Evolutionary conservation across 1,139 yeast genomes (phyloP).

Genomic region (Debaryomycetaceae sp.): DNA sequence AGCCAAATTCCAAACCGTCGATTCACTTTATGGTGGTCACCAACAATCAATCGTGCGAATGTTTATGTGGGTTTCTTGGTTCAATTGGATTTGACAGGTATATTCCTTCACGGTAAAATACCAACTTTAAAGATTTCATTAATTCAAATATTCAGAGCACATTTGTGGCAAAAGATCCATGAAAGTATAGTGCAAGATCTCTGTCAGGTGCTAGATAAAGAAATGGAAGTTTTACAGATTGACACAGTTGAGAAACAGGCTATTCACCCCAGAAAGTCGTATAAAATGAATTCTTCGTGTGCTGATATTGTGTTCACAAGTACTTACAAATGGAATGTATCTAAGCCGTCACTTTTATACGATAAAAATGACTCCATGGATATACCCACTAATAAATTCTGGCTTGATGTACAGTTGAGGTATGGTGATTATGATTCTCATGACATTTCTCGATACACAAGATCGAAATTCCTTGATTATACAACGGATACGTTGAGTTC

Average conservation of each 20-base stretch:
- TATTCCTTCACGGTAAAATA: slow-evolving; percentile 94
- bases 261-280: slow-evolving; percentile 95
- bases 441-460: slow-evolving; percentile 88
- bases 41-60: slow-evolving; percentile 96
- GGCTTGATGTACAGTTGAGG: slow-evolving; percentile 94
- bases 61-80: slow-evolving; percentile 97
- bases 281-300: slow-evolving; percentile 92
- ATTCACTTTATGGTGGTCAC: slow-evolving; percentile 99
- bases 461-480: slow-evolving; percentile 91
- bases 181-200: slow-evolving; percentile 92
- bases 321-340: slow-evolving; percentile 79
- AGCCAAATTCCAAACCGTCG: slow-evolving; percentile 98
- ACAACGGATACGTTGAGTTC: slow-evolving; percentile 82
- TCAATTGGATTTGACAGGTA: slow-evolving; percentile 94
- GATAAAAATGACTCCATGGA: slow-evolving; percentile 54
- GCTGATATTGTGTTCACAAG: slow-evolving; percentile 86
- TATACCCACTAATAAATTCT: slow-evolving; percentile 67
- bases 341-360: slow-evolving; percentile 75
- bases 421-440: slow-evolving; percentile 98
- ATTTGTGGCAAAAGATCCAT: slow-evolving; percentile 98
- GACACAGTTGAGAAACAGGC: slow-evolving; percentile 88
- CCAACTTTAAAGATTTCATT: slow-evolving; percentile 94
- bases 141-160: slow-evolving; percentile 96
- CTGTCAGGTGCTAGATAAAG: slow-evolving; percentile 88
- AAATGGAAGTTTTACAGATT: slow-evolving; percentile 76